phyloP scores from a whole-genome alignment of 768 basidiomycete genomes.

The Porphyrellus cyaneotinctus region DNA sequence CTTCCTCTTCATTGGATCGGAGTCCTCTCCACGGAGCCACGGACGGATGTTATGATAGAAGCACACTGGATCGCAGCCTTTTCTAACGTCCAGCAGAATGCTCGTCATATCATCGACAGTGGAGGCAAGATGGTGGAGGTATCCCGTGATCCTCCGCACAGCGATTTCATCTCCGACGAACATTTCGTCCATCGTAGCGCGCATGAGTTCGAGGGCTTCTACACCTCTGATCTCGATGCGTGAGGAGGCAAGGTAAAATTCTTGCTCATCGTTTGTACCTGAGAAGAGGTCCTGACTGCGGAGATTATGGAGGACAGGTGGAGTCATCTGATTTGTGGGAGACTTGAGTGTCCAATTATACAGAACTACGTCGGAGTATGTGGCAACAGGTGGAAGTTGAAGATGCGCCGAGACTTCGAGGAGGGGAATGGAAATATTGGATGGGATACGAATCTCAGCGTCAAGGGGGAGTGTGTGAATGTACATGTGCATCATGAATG shows the following conservation, averaged over 20 bases:
- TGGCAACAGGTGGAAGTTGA: constrained; percentile 81
- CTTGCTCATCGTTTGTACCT: constrained; percentile 70
- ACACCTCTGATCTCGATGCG: constrained; percentile 86
- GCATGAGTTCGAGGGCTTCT: constrained; percentile 82
- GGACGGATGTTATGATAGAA: constrained; percentile 75
- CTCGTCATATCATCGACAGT: constrained; percentile 61
- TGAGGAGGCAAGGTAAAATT: constrained; percentile 84
- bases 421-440: constrained; percentile 68
- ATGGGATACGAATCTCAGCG: constrained; percentile 61
- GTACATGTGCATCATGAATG: constrained; percentile 43
- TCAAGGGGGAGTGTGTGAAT: constrained; percentile 55
- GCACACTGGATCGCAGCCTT: constrained; percentile 65
- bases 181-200: constrained; percentile 79
- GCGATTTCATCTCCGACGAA: constrained; percentile 73
- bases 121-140: constrained; percentile 54
- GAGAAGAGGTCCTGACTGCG: constrained; percentile 61
- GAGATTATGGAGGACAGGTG: constrained; percentile 53
- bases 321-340: constrained; percentile 26
- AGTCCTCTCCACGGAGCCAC: constrained; percentile 82
- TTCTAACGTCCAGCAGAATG: constrained; percentile 60
- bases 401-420: constrained; percentile 65
- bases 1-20: constrained; percentile 37
- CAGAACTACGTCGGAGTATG: constrained; percentile 88
- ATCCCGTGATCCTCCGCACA: constrained; percentile 56
- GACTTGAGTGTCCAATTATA: constrained; percentile 66